Base-by-base conservation (phyloP, 1,284 basidiomycete genomes). In the Neonothopanus nambi region DNA sequence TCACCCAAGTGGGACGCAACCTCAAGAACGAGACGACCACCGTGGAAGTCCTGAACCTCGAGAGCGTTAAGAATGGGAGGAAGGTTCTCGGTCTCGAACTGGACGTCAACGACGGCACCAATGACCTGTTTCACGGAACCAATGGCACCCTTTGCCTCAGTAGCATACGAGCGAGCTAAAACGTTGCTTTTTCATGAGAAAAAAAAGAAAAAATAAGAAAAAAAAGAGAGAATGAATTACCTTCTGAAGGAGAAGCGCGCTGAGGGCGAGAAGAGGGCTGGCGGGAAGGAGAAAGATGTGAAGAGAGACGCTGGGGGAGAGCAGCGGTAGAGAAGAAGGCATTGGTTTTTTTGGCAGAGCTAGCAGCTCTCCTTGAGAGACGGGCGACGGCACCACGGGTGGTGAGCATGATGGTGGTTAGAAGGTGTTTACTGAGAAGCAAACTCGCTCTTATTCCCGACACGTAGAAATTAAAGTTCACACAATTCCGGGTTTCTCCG, bases 31-130 rank as follows among this genome's bases (percentile, higher is more conserved):
- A 97, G 91, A 72, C 92, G 91, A 71, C 93, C 93, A 69, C 93
- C 91, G 58, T 80, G 78, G 81, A 95, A 95, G 72, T 91, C 87
- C 74, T 94, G 89, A 57, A 99, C 95, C 78, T 98, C 95, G 63
- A 98, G 91, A 62, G 96, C 96, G 75, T 98, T 98, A 68, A 98
- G 86, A 75, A 99, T 98, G 61, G 94, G 88, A 56, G 96, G 96
- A 47, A 98, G 91, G 74, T 87, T 79, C 62, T 94, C 93, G 51
- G 84, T 82, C 61, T 93, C 91, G 69, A 95, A 94, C 74, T 97
- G 93, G 63, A 98, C 95, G 75, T 99, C 96, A 72, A 99, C 96
- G 78, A 99, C 96, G 78, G 96, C 95, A 89, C 93, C 93, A 75
- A 95, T 95, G 80, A 95, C 91, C 64, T 91, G 93, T 82, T 96